Conservation (phyloP, 1,139 yeast species). For the Magnusiomyces ingens region DNA sequence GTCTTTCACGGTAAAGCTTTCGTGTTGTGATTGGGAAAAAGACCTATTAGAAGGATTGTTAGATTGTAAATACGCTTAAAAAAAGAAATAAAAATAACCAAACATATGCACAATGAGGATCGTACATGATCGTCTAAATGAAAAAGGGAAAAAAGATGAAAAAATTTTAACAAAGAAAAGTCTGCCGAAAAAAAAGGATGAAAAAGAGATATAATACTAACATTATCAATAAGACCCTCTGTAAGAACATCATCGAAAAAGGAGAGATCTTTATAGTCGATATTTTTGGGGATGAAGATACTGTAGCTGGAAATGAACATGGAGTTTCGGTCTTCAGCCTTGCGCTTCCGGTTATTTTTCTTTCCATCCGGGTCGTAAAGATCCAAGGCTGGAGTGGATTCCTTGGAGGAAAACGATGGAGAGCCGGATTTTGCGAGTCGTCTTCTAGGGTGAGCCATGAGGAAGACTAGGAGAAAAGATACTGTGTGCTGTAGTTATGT, state of each 20-base stretch:
- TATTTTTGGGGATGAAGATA: neutral
- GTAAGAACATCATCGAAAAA: slow-evolving; percentile 42
- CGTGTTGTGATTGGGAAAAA: slow-evolving; percentile 35
- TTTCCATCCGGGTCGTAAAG: neutral
- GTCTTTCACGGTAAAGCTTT: slow-evolving; percentile 31
- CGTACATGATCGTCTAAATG: neutral
- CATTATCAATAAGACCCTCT: slow-evolving; percentile 33
- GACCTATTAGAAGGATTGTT: neutral
- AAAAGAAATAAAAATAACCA: neutral
- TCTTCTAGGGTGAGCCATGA: no score
- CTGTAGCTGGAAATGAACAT: neutral
- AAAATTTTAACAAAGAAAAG: neutral
- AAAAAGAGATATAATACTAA: slow-evolving; percentile 12
- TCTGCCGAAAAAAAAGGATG: neutral
- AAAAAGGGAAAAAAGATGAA: neutral
- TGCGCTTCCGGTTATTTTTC: neutral
- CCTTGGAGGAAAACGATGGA: neutral
- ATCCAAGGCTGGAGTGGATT: no score
- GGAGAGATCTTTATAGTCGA: slow-evolving; percentile 42
- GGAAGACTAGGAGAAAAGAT: no score
- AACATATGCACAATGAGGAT: no score
- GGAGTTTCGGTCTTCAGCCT: neutral
- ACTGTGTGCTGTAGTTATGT: no score
- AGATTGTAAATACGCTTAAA: neutral
- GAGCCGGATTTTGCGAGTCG: neutral